These are phyloP conservation scores for Arabidopsis hybrid DNA, from an alignment of 441 rosid species.

Conservation along the genomic window DNA sequence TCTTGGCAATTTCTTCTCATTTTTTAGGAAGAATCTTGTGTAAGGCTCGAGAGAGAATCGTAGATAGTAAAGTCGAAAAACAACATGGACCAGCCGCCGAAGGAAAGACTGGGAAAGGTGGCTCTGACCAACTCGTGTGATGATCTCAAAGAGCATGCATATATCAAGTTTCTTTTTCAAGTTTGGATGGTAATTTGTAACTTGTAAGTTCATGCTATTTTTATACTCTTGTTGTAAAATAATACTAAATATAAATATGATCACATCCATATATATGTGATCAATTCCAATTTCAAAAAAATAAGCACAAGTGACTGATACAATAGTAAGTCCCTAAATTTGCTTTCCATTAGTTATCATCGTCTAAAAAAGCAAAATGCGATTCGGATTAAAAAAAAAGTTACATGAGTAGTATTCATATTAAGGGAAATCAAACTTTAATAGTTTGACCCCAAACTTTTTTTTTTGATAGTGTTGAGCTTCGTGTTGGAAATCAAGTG, in stretches of 20 bases:
- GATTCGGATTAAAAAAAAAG: not conserved
- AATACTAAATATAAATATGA: not conserved
- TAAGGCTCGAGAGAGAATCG: constrained; percentile 37
- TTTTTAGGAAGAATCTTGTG: constrained; percentile 31
- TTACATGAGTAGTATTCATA: not conserved
- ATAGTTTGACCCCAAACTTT: not conserved
- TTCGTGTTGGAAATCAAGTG: not conserved
- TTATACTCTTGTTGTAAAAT: constrained; percentile 17
- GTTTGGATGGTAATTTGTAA: constrained; percentile 27
- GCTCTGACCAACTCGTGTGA: constrained; percentile 29
- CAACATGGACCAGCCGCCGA: constrained; percentile 13
- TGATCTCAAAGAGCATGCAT: constrained; percentile 4
- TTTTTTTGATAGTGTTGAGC: not conserved
- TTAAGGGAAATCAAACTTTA: not conserved
- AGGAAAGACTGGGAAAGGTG: constrained; percentile 26
- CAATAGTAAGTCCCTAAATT: not conserved
- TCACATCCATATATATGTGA: constrained; percentile 17
- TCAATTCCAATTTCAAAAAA: constrained; percentile 1
- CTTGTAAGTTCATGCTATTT: constrained; percentile 3
- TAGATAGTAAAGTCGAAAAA: constrained; percentile 21
- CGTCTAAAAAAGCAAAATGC: not conserved
- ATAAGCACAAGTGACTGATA: not conserved
- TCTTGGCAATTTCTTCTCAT: constrained; percentile 38
- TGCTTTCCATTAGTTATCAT: not conserved
- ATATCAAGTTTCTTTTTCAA: constrained; percentile 8